Evolutionary conservation across 1,284 basidiomycete genomes (phyloP), one percentile per base, ranked within the genome.

Genomic region (Malassezia brasiliensis): DNA sequence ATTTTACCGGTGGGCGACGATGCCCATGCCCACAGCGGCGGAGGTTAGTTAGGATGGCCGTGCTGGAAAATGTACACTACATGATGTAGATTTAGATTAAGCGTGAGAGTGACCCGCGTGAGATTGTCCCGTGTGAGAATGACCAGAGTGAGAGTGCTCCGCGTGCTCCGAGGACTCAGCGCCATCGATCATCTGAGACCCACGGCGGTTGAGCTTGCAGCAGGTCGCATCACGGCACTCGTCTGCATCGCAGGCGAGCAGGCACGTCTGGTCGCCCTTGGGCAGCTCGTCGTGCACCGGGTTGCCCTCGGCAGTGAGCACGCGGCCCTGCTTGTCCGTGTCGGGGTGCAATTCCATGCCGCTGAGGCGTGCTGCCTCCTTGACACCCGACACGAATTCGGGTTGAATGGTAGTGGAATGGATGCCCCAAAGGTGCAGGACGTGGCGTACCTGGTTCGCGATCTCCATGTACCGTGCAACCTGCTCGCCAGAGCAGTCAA

Each of bases 401-500:
- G 72, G 71, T 55, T 74, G 72, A 46, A 74, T 74, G 0, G 72
- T 74, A n/a, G 62, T 61, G 36, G 87, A 90, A 77, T 98, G 94
- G 59, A 99, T 90, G 36, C 91, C 91, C 68, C 88, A 87, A 40
- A 85, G 64, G 76, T 98, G 94, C 53, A 98, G 79, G 1, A 81
- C 82, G 68, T 83, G 82, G 56, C 91, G 81, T 61, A 98, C 91
- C 48, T 86, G 81, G 45, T 81, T 82, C 3, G 90, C 89, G 42
- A 94, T 83, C 5, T 81, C 82, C 88, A 96, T 96, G 76, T 96
- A 96, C 45, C 65, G 65, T 34, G 72, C 64, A 14, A 75, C 70
- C 68, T 94, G 87, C 4, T 59, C 61, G 3, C 53, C 53, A 7
- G 62, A 64, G 41, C 76, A 81, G 31, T 83, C 84, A 22, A 91